Evolutionary conservation across 257 asterid species (phyloP).

Genomic region (Nicotiana otophora): DNA sequence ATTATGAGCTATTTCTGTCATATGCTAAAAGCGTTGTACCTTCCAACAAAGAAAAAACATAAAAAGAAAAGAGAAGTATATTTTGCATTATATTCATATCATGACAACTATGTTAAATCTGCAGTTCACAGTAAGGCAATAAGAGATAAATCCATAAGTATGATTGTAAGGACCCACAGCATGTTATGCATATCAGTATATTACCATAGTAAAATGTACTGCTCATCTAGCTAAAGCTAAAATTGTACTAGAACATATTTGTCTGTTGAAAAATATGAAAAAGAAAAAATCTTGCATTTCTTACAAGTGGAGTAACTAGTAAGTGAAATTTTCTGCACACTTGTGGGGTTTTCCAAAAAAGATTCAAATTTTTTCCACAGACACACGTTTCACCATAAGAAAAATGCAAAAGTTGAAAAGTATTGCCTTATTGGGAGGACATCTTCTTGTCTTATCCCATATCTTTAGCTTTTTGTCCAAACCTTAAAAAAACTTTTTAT

Average conservation of each 20-base stretch:
- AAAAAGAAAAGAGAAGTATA: not conserved
- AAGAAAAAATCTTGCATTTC: not conserved
- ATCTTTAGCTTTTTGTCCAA: not conserved
- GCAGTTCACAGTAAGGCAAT: not conserved
- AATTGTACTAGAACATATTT: not conserved
- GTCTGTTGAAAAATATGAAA: not conserved
- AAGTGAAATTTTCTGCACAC: not conserved
- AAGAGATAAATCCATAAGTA: not conserved
- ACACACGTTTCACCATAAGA: not conserved
- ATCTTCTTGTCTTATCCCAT: slow-evolving; percentile 18
- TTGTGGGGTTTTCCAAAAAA: not conserved
- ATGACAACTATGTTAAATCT: not conserved
- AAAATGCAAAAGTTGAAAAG: not conserved
- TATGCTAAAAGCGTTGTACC: not conserved
- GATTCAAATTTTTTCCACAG: not conserved
- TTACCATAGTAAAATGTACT: not conserved
- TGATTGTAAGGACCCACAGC: not conserved
- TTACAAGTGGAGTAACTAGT: not conserved
- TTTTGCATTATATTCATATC: not conserved
- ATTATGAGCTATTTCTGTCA: not conserved
- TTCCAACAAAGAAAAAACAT: not conserved
- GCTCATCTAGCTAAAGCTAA: not conserved
- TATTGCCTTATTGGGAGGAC: slow-evolving; percentile 11
- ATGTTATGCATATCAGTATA: not conserved
- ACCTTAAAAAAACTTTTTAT: not conserved